Percentiles rank a stretch among this genome's conserved stretches.
Conservation (phyloP, 1,284 basidiomycete genomes). For the Papiliotrema fonsecae region DNA sequence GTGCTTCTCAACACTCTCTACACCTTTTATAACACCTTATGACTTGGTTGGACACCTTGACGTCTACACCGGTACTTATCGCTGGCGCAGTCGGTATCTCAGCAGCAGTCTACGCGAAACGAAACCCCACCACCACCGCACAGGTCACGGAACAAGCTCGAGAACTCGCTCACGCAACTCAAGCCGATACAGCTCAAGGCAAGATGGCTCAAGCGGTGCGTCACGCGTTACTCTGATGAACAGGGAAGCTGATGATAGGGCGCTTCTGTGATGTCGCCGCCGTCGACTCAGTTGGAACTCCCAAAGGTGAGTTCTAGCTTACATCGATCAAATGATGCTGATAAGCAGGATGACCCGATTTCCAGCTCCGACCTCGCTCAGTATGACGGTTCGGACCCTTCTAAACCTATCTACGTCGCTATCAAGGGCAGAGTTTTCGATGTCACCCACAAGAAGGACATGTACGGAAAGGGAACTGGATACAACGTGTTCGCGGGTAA, state of each 20-base stretch:
- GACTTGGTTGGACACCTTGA: conserved; percentile 36
- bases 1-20: background rate
- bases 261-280: conserved; percentile 46
- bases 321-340: background rate
- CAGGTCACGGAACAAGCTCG: conserved; percentile 12
- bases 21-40: conserved; percentile 6
- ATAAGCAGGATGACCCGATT: conserved; percentile 42
- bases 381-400: conserved; percentile 41
- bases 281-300: conserved; percentile 36
- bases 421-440: conserved; percentile 50
- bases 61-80: conserved; percentile 31
- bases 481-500: conserved; percentile 68
- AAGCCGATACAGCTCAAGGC: conserved; percentile 12
- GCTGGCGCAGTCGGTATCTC: conserved; percentile 30
- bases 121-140: background rate
- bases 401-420: conserved; percentile 47
- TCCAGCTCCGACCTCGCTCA: conserved; percentile 32
- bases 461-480: conserved; percentile 47
- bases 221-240: background rate
- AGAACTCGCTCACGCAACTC: conserved; percentile 14
- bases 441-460: conserved; percentile 44
- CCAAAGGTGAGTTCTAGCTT: conserved; percentile 34
- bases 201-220: conserved; percentile 30
- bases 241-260: conserved; percentile 14
- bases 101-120: conserved; percentile 19